A percentile compares a stretch with the other conserved stretches of the same genome.
These are phyloP conservation scores for Stereum hirsutum DNA, from an alignment of 1,284 basidiomycete genomes.

Conservation along the genomic window DNA sequence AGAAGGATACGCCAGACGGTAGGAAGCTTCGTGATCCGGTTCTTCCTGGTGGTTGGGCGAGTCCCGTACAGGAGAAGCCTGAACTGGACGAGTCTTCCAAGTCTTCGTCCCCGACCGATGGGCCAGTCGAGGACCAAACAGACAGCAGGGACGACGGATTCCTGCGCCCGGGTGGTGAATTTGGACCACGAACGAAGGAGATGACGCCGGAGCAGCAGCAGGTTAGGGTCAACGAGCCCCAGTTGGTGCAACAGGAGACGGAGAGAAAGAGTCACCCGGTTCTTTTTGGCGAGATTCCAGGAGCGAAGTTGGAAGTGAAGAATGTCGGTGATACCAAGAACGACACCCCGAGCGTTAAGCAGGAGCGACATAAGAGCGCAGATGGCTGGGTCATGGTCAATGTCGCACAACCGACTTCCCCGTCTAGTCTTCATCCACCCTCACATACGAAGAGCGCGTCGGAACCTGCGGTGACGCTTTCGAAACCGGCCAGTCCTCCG, in stretches of 20 bases:
- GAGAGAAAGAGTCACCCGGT: conserved; percentile 19
- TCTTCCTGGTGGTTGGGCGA: conserved; percentile 16
- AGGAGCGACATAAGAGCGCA: not conserved
- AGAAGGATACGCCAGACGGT: conserved; percentile 5
- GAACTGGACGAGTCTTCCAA: conserved; percentile 13
- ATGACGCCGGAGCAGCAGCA: conserved; percentile 11
- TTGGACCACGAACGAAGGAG: conserved; percentile 2
- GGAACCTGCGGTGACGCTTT: not conserved
- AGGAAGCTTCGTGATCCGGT: conserved; percentile 8
- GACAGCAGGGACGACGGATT: conserved; percentile 18
- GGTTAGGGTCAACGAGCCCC: conserved; percentile 15
- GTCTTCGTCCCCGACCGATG: conserved; percentile 6
- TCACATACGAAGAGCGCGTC: conserved; percentile 1
- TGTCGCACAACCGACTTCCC: conserved; percentile 7
- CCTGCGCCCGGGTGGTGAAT: too few species aligned
- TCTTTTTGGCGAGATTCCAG: conserved; percentile 11
- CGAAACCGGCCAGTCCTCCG: conserved; percentile 7
- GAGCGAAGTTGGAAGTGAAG: not conserved
- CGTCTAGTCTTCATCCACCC: conserved; percentile 1
- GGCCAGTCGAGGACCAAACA: conserved; percentile 11
- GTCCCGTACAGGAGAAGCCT: conserved; percentile 17
- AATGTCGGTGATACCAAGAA: too few species aligned
- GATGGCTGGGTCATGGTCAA: conserved; percentile 14
- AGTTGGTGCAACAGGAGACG: conserved; percentile 11
- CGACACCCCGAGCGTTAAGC: not conserved